phyloP scores from a whole-genome alignment of 306 rosid genomes.

The Cucumis sativus region DNA sequence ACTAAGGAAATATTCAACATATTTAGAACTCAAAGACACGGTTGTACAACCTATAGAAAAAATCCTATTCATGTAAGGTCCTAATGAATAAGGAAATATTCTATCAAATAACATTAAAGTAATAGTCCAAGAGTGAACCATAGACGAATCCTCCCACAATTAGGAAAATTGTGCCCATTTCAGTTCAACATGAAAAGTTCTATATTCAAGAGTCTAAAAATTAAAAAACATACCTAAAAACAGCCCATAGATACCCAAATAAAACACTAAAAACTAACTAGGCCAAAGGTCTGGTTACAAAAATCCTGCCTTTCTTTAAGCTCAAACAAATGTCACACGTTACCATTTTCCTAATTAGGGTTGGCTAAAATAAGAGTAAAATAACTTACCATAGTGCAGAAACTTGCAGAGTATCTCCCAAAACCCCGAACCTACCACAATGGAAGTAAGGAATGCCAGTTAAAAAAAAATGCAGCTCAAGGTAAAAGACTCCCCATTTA shows the following conservation, averaged over 20 bases:
- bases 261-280: neutral
- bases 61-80: no score
- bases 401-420: neutral
- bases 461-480: neutral
- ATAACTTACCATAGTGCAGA: constrained; percentile 4
- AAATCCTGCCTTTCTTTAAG: neutral
- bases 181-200: neutral
- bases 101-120: neutral
- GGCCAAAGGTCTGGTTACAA: neutral
- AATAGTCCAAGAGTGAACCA: neutral
- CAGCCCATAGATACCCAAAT: neutral
- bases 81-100: neutral
- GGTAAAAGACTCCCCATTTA: neutral
- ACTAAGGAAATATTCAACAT: no score
- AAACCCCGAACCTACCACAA: constrained; percentile 1
- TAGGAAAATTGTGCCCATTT: neutral
- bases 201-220: neutral
- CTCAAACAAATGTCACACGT: neutral
- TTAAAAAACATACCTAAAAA: neutral
- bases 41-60: no score
- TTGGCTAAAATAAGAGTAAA: neutral
- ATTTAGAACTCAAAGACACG: no score
- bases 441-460: neutral
- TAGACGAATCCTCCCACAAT: neutral
- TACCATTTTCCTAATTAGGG: neutral